These are phyloP conservation scores for Colletotrichum theobromicola DNA, from an alignment of 2,329 filamentous ascomycete species.

Conservation along the genomic window DNA sequence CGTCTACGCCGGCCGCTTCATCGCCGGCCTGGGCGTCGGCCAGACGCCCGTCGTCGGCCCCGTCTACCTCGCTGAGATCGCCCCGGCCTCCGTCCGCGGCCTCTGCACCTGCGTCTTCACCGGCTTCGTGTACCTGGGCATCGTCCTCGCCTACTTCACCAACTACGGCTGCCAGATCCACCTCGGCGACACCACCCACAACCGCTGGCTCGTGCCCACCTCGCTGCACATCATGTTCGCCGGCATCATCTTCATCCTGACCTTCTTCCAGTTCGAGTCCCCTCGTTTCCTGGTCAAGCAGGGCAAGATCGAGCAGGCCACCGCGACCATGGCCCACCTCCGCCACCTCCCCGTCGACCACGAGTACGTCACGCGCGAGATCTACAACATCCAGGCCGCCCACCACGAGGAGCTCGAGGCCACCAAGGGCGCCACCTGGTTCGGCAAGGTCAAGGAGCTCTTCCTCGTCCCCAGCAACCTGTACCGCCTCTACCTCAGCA, in stretches of 20 bases:
- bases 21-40: constrained; percentile 70
- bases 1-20: constrained; percentile 70
- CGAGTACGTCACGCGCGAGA: constrained; percentile 66
- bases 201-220: constrained; percentile 71
- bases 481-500: constrained; percentile 73
- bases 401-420: constrained; percentile 76
- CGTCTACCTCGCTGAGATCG: constrained; percentile 75
- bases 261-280: constrained; percentile 72
- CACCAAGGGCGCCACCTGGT: constrained; percentile 67
- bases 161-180: constrained; percentile 65
- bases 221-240: constrained; percentile 81
- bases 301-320: constrained; percentile 63
- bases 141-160: constrained; percentile 80
- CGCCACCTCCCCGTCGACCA: constrained; percentile 65
- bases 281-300: constrained; percentile 74
- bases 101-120: constrained; percentile 69
- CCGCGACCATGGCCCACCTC: constrained; percentile 59
- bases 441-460: constrained; percentile 72
- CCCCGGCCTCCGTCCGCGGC: constrained; percentile 71
- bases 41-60: constrained; percentile 72
- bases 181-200: constrained; percentile 49
- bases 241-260: constrained; percentile 71
- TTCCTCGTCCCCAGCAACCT: constrained; percentile 71
- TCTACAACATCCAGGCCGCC: constrained; percentile 67
- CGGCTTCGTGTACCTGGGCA: constrained; percentile 72